These are phyloP conservation scores for Stylonectria norvegica DNA, from an alignment of 2,329 filamentous ascomycete species.

Conservation along the genomic window DNA sequence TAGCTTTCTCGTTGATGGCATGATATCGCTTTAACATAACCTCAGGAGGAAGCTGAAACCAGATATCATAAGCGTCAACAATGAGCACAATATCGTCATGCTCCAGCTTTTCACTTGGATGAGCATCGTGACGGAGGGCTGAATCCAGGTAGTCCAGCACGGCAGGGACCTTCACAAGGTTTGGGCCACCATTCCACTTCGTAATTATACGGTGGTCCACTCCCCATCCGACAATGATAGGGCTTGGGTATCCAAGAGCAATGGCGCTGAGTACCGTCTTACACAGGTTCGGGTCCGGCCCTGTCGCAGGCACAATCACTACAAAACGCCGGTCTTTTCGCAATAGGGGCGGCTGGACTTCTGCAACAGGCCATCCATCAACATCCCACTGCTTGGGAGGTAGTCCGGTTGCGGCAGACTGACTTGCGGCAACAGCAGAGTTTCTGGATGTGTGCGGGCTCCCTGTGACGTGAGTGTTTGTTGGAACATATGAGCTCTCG, in stretches of 20 bases:
- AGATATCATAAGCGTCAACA: conserved; percentile 27
- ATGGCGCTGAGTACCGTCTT: conserved; percentile 19
- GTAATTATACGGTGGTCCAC: conserved; percentile 8
- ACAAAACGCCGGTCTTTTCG: conserved; percentile 12
- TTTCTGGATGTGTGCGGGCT: not conserved
- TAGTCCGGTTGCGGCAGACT: not conserved
- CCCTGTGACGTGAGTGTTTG: not conserved
- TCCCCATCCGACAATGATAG: conserved; percentile 23
- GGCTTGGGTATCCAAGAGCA: conserved; percentile 20
- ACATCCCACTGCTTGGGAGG: not conserved
- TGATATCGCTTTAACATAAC: conserved; percentile 24
- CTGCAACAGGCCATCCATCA: not conserved
- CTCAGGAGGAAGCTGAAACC: conserved; percentile 28
- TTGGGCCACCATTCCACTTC: conserved; percentile 12
- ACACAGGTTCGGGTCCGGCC: conserved; percentile 20
- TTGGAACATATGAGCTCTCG: not conserved
- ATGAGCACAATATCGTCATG: conserved; percentile 24
- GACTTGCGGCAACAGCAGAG: not conserved
- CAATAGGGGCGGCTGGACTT: not conserved
- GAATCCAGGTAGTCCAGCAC: conserved; percentile 19
- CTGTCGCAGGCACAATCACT: conserved; percentile 19
- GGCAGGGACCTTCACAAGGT: conserved; percentile 24
- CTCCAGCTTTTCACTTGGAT: conserved; percentile 7
- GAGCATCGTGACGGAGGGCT: conserved; percentile 5
- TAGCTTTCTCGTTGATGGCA: conserved; percentile 12